These are phyloP conservation scores for Alloteropsis semialata DNA, from an alignment of 176 grass and related monocot species.

Conservation along the genomic window DNA sequence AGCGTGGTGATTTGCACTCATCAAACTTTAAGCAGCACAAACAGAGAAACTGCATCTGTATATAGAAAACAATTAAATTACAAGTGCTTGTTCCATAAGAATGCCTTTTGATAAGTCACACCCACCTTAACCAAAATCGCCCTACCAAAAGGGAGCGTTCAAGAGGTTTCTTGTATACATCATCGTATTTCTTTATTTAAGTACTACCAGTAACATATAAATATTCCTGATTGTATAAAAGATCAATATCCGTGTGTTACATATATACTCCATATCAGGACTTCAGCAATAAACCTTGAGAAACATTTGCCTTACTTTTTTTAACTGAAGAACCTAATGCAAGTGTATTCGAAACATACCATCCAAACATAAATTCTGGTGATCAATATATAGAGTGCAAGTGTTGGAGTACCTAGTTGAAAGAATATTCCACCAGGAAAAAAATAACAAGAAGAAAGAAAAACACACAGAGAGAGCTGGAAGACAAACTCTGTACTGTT, in stretches of 20 bases:
- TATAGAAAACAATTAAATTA: not conserved
- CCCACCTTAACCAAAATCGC: conserved; percentile 1
- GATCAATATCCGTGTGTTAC: not conserved
- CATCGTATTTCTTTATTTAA: not conserved
- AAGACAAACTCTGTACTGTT: conserved; percentile 12
- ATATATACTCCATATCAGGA: not conserved
- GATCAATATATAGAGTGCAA: not conserved
- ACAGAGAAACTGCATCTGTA: not conserved
- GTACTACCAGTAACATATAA: not conserved
- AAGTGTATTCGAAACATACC: not conserved
- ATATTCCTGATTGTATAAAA: not conserved
- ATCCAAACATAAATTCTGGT: not conserved
- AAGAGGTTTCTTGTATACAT: conserved; percentile 13
- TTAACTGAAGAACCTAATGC: not conserved
- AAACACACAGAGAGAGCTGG: too few species aligned
- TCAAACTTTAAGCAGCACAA: not conserved
- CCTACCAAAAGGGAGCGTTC: not conserved
- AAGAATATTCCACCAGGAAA: not conserved
- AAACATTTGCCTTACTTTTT: not conserved
- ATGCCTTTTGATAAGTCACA: not conserved
- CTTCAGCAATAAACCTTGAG: not conserved
- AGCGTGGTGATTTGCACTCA: conserved; percentile 9
- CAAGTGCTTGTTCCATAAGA: not conserved
- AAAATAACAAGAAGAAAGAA: not conserved
- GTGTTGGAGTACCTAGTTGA: not conserved